These are phyloP conservation scores for Tulasnella sp. DNA, from an alignment of 768 basidiomycete genomes.

Conservation along the genomic window DNA sequence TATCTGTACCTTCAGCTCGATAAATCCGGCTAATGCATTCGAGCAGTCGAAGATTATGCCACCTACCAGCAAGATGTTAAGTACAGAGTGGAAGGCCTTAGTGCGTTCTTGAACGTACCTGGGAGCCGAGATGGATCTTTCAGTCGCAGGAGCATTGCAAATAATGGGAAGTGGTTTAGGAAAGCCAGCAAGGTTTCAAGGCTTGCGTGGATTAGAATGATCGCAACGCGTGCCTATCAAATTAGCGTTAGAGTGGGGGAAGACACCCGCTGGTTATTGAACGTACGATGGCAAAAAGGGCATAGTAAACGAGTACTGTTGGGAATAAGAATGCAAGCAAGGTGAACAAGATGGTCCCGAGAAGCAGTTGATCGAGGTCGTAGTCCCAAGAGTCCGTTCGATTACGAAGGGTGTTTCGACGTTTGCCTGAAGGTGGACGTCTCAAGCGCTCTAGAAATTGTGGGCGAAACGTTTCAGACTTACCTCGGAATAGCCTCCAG, in stretches of 20 bases:
- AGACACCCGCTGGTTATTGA: background rate
- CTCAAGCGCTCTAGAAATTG: background rate
- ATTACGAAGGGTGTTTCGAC: slow-evolving; percentile 74
- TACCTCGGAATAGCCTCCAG: slow-evolving; percentile 88
- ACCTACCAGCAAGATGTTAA: background rate
- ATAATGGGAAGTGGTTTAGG: slow-evolving; percentile 88
- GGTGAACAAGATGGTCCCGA: slow-evolving; percentile 84
- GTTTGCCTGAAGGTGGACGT: slow-evolving; percentile 51
- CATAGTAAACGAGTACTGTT: slow-evolving; percentile 77
- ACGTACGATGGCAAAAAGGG: slow-evolving; percentile 61
- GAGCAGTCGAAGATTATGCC: slow-evolving; percentile 14
- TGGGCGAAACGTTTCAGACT: slow-evolving; percentile 11
- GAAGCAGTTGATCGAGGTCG: slow-evolving; percentile 86
- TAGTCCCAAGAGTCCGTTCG: slow-evolving; percentile 88
- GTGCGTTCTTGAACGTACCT: slow-evolving; percentile 32
- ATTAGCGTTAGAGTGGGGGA: background rate
- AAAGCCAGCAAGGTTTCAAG: slow-evolving; percentile 60
- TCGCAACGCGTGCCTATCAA: slow-evolving; percentile 39
- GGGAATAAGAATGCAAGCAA: slow-evolving; percentile 71
- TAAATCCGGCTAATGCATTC: background rate
- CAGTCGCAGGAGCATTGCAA: slow-evolving; percentile 67
- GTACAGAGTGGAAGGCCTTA: background rate
- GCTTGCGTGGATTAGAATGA: slow-evolving; percentile 47
- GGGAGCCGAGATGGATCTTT: slow-evolving; percentile 81
- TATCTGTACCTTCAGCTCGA: slow-evolving; percentile 12